Base-by-base conservation (phyloP, 331 rosid species). In the Acacia pycnantha region DNA sequence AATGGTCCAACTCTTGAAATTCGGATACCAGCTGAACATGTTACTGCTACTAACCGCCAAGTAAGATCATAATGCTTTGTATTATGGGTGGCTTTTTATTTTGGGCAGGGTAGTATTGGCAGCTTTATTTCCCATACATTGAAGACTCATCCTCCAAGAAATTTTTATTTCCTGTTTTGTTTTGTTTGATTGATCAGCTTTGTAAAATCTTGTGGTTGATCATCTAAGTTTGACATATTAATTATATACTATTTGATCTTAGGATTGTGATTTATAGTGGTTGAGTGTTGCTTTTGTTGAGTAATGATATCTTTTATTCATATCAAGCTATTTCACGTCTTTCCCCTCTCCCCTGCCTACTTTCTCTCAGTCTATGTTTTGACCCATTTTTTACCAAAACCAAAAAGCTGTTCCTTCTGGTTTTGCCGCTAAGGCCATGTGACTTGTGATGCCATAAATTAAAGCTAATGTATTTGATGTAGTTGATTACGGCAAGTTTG, bases 11-110 rank as follows among this genome's bases (percentile, higher is more conserved):
- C 94, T 33, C 93, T 95, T 79, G 98, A 93, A 84, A 93, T 95
- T 79, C 91, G 90, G 69, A 95, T 95, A 86, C 97, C 98, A 51
- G 93, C 98, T 29, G 94, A 93, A 78, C 89, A 90, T 81, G 97
- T 92, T 77, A 93, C 95, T 18, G 98, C 98, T 65, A 90, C 97
- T 80, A 95, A 95, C 85, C 94, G 95, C 87, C 98, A 95, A 90
- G 98, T 95, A 83, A 90, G 91, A 84, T 81, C 22, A 76, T 76
- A 70, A 43, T 67, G 54, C 69, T 69, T 80, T 51, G 56, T 70
- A 56, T 67, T 67, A 59, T 75, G 11, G 21, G 11, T 58, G 56
- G 47, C 46, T 79, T 24, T 11, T 24, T 11, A 3, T 8, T 70
- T 43, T 58, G 51, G 8, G 71, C 14, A 41, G 53, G 35, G 22